Base-by-base conservation (phyloP, 2,329 filamentous ascomycete species). In the Fusarium sp. region DNA sequence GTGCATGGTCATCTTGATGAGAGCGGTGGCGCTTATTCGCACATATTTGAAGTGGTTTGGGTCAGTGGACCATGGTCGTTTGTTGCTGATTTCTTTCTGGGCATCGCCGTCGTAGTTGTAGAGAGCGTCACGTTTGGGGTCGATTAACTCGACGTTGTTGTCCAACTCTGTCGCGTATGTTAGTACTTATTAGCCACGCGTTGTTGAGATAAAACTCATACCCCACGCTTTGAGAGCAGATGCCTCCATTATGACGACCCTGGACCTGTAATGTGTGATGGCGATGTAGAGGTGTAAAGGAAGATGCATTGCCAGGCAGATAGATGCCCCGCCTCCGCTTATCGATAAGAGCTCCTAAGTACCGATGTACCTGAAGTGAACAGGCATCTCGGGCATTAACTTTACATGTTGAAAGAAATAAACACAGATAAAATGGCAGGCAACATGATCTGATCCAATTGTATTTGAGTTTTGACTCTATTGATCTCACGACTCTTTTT, bases 1-100 rank as follows among this genome's bases (percentile, higher is more conserved):
- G 76, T 99, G 95, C 91, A 97, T 98, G 65, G 96, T 92, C 95
- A 99, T 99, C 80, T 99, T 99, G 69, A 98, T 86, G 57, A 99
- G 86, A 6, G 95, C 95, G 11, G 97, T 89, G 56, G 95, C 93
- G 48, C 92, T 96, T 78, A 99, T 94, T 71, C 93, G 92, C 42
- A 98, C 92, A 50, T 91, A 85, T 75, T 94, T 96, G 85, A 98
- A 99, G 82, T 97, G 89, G 76, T 92, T 85, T 0, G 90, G 89
- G 73, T 97, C 88, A 42, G 81, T 81, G 45, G 80, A 81, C 95
- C 95, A 98, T 60, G 93, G 93, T 50, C 85, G 85, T 22, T 83
- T 80, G 10, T 83, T 78, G 61, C 83, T 84, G 65, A 91, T 84
- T 34, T 83, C 79, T 73, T 90, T 91, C 71, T 95, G 90, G 39